These are phyloP conservation scores for Solanum megistacrolobum DNA, from an alignment of 257 asterid genomes.

Conservation along the genomic window DNA sequence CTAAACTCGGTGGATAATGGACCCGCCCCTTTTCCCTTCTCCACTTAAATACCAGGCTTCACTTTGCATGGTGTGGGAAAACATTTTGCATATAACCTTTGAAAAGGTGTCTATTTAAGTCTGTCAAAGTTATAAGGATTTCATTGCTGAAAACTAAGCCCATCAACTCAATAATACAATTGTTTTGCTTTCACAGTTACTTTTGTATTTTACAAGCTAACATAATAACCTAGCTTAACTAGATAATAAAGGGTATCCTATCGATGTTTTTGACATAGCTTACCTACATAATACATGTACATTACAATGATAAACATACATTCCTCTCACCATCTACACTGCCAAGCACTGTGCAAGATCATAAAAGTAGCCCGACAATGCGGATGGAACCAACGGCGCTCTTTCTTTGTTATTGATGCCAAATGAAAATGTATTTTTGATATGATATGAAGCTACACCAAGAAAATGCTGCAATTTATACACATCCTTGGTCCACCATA, in stretches of 20 bases:
- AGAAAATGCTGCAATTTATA: conserved; percentile 15
- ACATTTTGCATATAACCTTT: not conserved
- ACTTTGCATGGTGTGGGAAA: no score
- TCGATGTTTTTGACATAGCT: not conserved
- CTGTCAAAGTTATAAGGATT: not conserved
- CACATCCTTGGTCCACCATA: conserved; percentile 97
- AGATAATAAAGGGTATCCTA: not conserved
- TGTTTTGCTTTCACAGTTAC: not conserved
- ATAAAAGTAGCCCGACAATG: not conserved
- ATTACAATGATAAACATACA: not conserved
- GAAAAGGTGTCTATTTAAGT: not conserved
- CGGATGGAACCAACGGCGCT: not conserved
- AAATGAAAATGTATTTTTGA: not conserved
- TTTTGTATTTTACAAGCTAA: not conserved
- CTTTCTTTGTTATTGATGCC: not conserved
- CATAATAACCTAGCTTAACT: not conserved
- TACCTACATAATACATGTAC: not conserved
- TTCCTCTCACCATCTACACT: not conserved
- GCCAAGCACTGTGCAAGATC: not conserved
- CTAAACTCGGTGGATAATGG: no score
- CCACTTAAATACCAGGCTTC: no score
- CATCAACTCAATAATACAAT: not conserved
- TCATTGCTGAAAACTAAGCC: not conserved
- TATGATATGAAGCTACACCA: not conserved
- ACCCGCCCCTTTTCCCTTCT: no score